phyloP scores from a whole-genome alignment of 495 filamentous ascomycete species.

The Oleoguttula mirabilis region DNA sequence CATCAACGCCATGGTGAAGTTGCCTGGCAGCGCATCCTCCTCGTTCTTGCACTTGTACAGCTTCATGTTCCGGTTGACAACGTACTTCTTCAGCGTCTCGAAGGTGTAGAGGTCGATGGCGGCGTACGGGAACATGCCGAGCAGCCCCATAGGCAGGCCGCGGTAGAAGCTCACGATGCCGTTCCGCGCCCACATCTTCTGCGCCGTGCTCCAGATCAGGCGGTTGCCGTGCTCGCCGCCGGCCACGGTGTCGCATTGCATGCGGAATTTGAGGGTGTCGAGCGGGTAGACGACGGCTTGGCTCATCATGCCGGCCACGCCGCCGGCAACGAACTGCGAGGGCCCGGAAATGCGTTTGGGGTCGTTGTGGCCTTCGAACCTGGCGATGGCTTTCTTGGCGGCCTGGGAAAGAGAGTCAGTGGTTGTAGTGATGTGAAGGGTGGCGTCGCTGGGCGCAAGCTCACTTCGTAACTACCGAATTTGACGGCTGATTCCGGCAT shows the following conservation, averaged over 20 bases:
- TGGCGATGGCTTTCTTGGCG: constrained; percentile 75
- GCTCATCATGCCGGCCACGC: constrained; percentile 86
- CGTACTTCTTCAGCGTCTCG: constrained; percentile 71
- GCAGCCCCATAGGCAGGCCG: constrained; percentile 77
- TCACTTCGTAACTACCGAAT: constrained; percentile 85
- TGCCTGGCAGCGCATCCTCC: constrained; percentile 64
- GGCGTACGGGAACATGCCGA: constrained; percentile 96
- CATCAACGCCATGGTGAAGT: constrained; percentile 67
- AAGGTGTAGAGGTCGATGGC: constrained; percentile 95
- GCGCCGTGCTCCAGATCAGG: constrained; percentile 67
- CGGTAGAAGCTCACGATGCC: constrained; percentile 75
- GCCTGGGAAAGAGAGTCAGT: too few species aligned
- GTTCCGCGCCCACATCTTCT: constrained; percentile 68
- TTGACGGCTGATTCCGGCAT: constrained; percentile 97
- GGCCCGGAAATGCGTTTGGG: constrained; percentile 61
- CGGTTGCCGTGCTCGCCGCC: constrained; percentile 75
- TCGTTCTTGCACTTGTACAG: constrained; percentile 38
- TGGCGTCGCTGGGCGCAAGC: too few species aligned
- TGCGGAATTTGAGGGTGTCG: constrained; percentile 93
- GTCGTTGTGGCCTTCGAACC: constrained; percentile 79
- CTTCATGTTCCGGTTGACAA: constrained; percentile 59
- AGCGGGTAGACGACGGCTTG: constrained; percentile 92
- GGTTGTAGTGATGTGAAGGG: too few species aligned
- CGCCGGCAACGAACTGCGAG: constrained; percentile 85
- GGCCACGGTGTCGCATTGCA: constrained; percentile 87